Evolutionary conservation across 2,329 filamentous ascomycete genomes (phyloP).

Genomic region (Juglanconis sp.): DNA sequence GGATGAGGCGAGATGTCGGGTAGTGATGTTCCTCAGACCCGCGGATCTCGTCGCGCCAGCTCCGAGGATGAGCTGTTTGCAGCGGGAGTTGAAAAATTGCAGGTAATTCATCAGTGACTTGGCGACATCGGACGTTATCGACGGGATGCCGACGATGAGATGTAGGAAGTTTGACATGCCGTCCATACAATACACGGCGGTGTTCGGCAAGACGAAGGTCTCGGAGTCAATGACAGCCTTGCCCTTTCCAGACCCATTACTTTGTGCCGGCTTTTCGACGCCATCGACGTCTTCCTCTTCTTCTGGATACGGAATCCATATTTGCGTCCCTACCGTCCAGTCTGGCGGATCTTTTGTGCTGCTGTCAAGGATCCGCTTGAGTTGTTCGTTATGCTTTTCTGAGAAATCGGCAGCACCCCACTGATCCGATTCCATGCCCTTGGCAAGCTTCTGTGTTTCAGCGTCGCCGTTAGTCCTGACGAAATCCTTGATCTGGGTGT

Average conservation of each 20-base stretch:
- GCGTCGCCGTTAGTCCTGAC: conserved; percentile 67
- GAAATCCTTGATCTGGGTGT: conserved; percentile 78
- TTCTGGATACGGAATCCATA: conserved; percentile 52
- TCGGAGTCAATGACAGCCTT: conserved; percentile 82
- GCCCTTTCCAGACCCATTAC: conserved; percentile 54
- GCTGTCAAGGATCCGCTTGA: conserved; percentile 64
- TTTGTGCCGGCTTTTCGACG: conserved; percentile 32
- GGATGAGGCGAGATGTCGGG: conserved; percentile 88
- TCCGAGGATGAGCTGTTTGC: conserved; percentile 93
- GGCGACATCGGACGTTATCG: conserved; percentile 81
- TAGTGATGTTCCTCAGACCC: conserved; percentile 92
- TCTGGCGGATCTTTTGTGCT: conserved; percentile 67
- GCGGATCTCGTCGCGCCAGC: conserved; percentile 87
- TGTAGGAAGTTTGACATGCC: conserved; percentile 81
- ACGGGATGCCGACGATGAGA: conserved; percentile 80
- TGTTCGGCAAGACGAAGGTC: conserved; percentile 80
- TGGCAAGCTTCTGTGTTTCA: conserved; percentile 71
- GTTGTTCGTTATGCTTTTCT: conserved; percentile 55
- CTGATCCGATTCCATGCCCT: conserved; percentile 74
- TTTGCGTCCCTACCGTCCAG: conserved; percentile 61
- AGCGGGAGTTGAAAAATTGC: conserved; percentile 91
- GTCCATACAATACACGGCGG: conserved; percentile 75
- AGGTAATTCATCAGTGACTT: conserved; percentile 78
- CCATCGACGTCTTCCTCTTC: conserved; percentile 32
- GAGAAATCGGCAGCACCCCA: conserved; percentile 77